Conservation (phyloP, 83 land plant genomes). For the Diphasiastrum complanatum region DNA sequence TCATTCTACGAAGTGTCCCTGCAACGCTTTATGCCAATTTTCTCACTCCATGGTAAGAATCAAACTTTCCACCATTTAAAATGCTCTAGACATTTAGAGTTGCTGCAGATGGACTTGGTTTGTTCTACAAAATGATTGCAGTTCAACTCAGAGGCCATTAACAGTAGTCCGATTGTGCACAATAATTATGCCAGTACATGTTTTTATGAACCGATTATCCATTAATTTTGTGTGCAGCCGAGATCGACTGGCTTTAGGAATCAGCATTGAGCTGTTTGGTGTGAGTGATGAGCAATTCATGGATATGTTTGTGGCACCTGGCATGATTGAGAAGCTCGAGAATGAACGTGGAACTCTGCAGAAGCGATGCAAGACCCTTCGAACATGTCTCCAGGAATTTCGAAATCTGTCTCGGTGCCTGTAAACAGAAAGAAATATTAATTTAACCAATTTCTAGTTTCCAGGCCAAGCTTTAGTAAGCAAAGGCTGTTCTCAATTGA, state of each 20-base stretch:
- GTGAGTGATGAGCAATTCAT: slow-evolving; percentile 77
- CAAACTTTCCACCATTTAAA: too few relatives aligned
- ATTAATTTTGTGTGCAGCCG: slow-evolving; percentile 41
- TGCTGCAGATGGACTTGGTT: too few relatives aligned
- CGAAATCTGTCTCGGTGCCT: slow-evolving; percentile 60
- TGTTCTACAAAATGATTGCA: too few relatives aligned
- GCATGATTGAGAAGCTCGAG: slow-evolving; percentile 63
- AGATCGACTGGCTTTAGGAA: slow-evolving; percentile 58
- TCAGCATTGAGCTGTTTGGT: slow-evolving; percentile 81
- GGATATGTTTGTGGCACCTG: slow-evolving; percentile 99
- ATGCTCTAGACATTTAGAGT: too few relatives aligned
- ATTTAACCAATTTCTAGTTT: too few relatives aligned
- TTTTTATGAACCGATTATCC: too few relatives aligned
- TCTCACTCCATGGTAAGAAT: slow-evolving; percentile 75
- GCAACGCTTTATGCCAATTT: slow-evolving; percentile 81
- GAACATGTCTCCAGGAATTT: slow-evolving; percentile 83
- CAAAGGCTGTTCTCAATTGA: too few relatives aligned
- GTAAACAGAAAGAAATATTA: too few relatives aligned
- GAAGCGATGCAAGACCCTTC: slow-evolving; percentile 64
- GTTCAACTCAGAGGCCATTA: too few relatives aligned
- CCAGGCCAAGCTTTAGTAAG: too few relatives aligned
- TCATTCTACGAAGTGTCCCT: slow-evolving; percentile 64
- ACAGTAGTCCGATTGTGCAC: too few relatives aligned
- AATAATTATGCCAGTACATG: too few relatives aligned
- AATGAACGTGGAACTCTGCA: slow-evolving; percentile 53